Base-by-base conservation (phyloP, 495 filamentous ascomycete species). In the Copromyces sp. region DNA sequence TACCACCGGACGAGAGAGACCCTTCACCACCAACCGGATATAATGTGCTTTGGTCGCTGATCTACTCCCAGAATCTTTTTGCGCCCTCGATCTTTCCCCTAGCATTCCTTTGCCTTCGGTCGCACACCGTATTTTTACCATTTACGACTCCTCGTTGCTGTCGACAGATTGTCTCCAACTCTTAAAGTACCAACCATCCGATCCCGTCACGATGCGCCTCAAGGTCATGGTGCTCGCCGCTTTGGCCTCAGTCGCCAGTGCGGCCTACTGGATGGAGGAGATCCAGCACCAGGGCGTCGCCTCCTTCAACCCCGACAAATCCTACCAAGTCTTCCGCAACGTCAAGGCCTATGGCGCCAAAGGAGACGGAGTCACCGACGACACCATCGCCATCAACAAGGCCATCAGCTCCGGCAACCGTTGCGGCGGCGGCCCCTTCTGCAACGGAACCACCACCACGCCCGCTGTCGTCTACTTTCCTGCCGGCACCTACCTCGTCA, bases 281-380 rank as follows among this genome's bases (percentile, higher is more conserved):
- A 84, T 86, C 70, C 70, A 79, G 32, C 83, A 86, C 71, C 79
- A 83, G 75, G 86, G 86, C 37, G 74, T 83, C 69, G 84, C 85
- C 24, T 81, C 86, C 14, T 85, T 81, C 73, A 82, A 69, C 29
- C 78, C 77, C 70, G 38, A 69, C 6, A 69, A 79, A 4, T 74
- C 77, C 42, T 88, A 89, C 76, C 77, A 84, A 68, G 84, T 96
- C 39, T 96, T 88, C 78, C 89, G 94, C 32, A 96, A 97, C 78
- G 93, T 97, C 65, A 91, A 87, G 82, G 92, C 93, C 74, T 94
- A 86, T 79, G 92, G 92, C 35, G 92, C 92, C 4, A 90, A 84
- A 70, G 92, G 90, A 78, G 91, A 95, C 74, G 93, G 93, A 73
- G 70, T 70, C 7, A 70, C 71, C 3, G 73, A 72, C 9, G 71